Base-by-base conservation (phyloP, 768 basidiomycete species). In the Trametes maxima region DNA sequence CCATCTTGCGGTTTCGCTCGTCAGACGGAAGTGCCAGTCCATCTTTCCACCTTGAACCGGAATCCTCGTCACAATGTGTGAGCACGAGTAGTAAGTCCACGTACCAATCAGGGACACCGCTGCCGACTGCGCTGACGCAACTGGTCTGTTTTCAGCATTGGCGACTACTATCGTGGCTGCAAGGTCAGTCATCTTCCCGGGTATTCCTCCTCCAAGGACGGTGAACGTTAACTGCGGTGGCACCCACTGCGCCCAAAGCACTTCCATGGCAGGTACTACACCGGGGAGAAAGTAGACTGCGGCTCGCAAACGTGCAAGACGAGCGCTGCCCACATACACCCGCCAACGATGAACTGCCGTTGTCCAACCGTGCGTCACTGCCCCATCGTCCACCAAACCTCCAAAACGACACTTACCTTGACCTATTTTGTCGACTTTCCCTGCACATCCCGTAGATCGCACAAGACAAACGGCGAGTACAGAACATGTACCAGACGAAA, bases 141-240 rank as follows among this genome's bases (percentile, higher is more conserved):
- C 2, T n/a, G 48, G 22, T 25, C 48, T 21, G 5, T 43, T 16
- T 24, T 17, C 45, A 65, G 65, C 11, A 65, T 62, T 12, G 65
- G 65, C 19, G 65, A 65, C 37, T 65, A 62, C 40, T 62, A 65
- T 25, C 60, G 65, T 19, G 65, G 65, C 13, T 65, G 65, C 33
- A 43, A 56, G 49, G 65, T 65, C 22, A 40, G 63, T 49, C n/a
- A 25, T 2, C 22, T 50, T n/a, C 22, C 22, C 21, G 13, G 19
- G n/a, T n/a, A 37, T 17, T 3, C 14, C 45, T 24, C 17, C 52
- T 47, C 16, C 13, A 24, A 36, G n/a, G 25, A 33, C 33, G 8
- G 3, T 6, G 19, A n/a, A 13, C 33, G 25, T 54, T 51, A 22
- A 51, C 40, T 37, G 19, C 35, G 40, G 43, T 22, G 12, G 37